These are phyloP conservation scores for Apiospora koreana DNA, from an alignment of 2,329 filamentous ascomycete species.

Conservation along the genomic window DNA sequence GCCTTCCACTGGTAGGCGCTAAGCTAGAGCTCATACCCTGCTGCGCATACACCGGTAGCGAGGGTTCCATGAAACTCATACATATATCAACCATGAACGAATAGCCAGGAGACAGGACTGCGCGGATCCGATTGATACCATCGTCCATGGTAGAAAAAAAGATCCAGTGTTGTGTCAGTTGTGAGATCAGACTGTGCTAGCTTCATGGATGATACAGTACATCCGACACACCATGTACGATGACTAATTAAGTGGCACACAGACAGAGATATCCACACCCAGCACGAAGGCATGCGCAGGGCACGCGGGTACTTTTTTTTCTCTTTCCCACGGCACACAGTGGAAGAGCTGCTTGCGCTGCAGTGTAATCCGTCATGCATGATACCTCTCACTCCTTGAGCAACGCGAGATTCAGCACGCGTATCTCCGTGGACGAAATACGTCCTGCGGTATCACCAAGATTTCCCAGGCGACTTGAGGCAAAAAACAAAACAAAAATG, in stretches of 20 bases:
- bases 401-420: conserved; percentile 11
- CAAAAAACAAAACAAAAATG: background rate
- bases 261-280: background rate
- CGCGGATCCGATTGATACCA: background rate
- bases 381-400: conserved; percentile 2
- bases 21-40: background rate
- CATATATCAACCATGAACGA: background rate
- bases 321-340: background rate
- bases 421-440: conserved; percentile 18
- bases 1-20: background rate
- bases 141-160: background rate
- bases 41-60: background rate
- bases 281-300: background rate
- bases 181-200: background rate
- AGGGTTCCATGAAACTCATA: background rate
- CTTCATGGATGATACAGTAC: background rate
- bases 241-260: conserved; percentile 8
- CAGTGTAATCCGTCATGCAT: conserved; percentile 6
- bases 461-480: background rate
- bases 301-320: background rate
- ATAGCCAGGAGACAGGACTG: background rate
- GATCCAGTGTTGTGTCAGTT: background rate
- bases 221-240: background rate
- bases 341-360: background rate
- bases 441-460: conserved; percentile 12